These are phyloP conservation scores for Polyporus arcularius DNA, from an alignment of 768 basidiomycete species.

Conservation along the genomic window DNA sequence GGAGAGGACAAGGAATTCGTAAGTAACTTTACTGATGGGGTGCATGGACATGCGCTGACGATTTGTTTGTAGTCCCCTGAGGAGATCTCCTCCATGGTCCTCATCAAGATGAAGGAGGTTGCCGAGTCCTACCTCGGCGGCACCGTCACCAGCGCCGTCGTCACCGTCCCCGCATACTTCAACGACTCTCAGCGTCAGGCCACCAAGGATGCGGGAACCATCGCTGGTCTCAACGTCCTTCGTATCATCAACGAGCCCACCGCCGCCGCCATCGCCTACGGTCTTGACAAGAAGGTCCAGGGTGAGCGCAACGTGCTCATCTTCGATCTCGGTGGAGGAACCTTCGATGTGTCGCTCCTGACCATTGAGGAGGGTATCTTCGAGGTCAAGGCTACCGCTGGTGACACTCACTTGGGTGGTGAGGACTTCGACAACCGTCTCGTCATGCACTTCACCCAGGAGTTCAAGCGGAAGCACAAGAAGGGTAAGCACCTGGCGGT, in stretches of 20 bases:
- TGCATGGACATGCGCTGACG: conserved; percentile 13
- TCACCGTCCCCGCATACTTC: conserved; percentile 97
- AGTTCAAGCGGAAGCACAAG: conserved; percentile 98
- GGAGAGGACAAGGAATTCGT: conserved; percentile 94
- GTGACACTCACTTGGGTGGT: conserved; percentile 97
- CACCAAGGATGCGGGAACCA: conserved; percentile 96
- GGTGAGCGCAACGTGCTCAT: conserved; percentile 96
- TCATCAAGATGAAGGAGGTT: conserved; percentile 97
- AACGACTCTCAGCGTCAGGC: conserved; percentile 99
- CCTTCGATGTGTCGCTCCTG: conserved; percentile 95
- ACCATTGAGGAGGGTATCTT: conserved; percentile 98
- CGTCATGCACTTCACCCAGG: conserved; percentile 94
- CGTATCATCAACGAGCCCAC: conserved; percentile 99
- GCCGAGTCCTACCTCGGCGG: conserved; percentile 94
- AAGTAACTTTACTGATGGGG: conserved; percentile 34
- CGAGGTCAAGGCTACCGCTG: conserved; percentile 97
- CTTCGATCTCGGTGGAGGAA: conserved; percentile 98
- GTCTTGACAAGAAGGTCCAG: conserved; percentile 90
- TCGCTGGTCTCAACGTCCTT: conserved; percentile 92
- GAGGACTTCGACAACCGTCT: conserved; percentile 99
- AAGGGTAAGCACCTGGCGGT: conserved; percentile 54
- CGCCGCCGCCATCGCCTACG: conserved; percentile 97
- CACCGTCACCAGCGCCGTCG: conserved; percentile 85
- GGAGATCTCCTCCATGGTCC: conserved; percentile 97
- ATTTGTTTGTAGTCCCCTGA: conserved; percentile 73